These are phyloP conservation scores for Leishmania tarentolae DNA, from an alignment of 208 protist genomes.

Conservation along the genomic window DNA sequence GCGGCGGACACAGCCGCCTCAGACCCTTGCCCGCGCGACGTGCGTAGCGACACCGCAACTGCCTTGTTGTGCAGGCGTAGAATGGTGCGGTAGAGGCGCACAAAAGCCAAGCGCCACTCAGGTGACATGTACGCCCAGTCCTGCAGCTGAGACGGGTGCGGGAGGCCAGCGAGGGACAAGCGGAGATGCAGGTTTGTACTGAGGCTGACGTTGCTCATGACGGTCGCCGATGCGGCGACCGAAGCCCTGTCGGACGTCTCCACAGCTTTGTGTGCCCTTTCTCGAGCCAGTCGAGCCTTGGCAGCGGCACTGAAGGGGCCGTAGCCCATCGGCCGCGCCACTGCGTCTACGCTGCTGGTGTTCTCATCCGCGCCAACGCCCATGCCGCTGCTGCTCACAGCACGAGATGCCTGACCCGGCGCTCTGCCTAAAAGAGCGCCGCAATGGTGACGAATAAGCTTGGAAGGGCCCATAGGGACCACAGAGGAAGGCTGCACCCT, in stretches of 20 bases:
- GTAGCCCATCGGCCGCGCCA: slow-evolving; percentile 39
- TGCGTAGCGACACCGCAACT: slow-evolving; percentile 57
- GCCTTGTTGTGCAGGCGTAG: slow-evolving; percentile 79
- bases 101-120: slow-evolving; percentile 64
- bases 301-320: slow-evolving; percentile 64
- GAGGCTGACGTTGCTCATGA: slow-evolving; percentile 53
- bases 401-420: background rate
- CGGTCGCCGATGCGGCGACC: slow-evolving; percentile 15
- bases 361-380: slow-evolving; percentile 9
- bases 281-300: slow-evolving; percentile 26
- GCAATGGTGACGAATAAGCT: background rate
- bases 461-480: background rate
- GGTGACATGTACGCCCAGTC: slow-evolving; percentile 43
- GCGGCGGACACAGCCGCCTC: slow-evolving; percentile 35
- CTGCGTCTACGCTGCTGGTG: background rate
- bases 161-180: slow-evolving; percentile 56
- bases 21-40: slow-evolving; percentile 27
- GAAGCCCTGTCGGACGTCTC: slow-evolving; percentile 2
- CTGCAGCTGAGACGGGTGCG: slow-evolving; percentile 63
- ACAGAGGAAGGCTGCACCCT: background rate
- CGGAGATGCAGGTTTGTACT: slow-evolving; percentile 58
- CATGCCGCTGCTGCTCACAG: background rate
- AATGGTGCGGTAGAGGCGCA: slow-evolving; percentile 79
- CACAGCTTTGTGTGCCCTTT: slow-evolving; percentile 1
- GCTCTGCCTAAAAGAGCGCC: background rate